Evolutionary conservation across 2,329 filamentous ascomycete genomes (phyloP), one percentile per base, ranked within the genome.

Genomic region (Xenosphaeropsis pyriputrescens): DNA sequence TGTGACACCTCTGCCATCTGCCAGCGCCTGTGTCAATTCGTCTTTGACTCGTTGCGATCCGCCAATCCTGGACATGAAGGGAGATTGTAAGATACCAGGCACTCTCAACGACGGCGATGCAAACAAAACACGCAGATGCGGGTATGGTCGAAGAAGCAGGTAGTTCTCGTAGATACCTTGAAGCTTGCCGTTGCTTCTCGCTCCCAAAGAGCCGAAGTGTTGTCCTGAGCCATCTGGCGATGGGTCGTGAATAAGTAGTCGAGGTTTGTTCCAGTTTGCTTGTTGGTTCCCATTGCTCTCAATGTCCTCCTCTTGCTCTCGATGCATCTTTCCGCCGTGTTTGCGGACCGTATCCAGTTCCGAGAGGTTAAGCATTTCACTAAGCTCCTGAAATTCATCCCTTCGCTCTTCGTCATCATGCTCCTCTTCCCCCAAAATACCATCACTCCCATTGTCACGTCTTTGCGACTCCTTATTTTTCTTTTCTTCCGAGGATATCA

Each of bases 1-100:
- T 1, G 81, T 86, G 5, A 86, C 75, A 34, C 79, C 77, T 33
- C 74, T 70, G 0, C 79, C 79, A 47, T 78, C 70, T 5, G 69
- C 67, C 16, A 88, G 67, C 0, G 81, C 79, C n/a, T 62, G 56
- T 1, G 57, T 55, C 14, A 75, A 57, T 32, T 67, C 62, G 12
- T 71, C 62, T 7, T 64, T 62, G 2, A 69, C 59, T 13, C 60
- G 56, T 2, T 51, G 48, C 0, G 65, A 63, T 2, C 70, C 69
- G 9, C 70, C 69, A 18, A 74, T 67, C 18, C 64, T 64, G 8
- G 61, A 59, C 49, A 74, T 62, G 45, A 75, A 69, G 1, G 64
- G 67, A 3, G 69, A 71, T 49, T 79, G 75, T 0, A 83, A 59
- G 36, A 82, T 78, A 0, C 77, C 78, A 0, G 78, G 77, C 0